These are phyloP conservation scores for Bryum argenteum DNA, from an alignment of 225 moss, liverwort and hornwort species.

Conservation along the genomic window DNA sequence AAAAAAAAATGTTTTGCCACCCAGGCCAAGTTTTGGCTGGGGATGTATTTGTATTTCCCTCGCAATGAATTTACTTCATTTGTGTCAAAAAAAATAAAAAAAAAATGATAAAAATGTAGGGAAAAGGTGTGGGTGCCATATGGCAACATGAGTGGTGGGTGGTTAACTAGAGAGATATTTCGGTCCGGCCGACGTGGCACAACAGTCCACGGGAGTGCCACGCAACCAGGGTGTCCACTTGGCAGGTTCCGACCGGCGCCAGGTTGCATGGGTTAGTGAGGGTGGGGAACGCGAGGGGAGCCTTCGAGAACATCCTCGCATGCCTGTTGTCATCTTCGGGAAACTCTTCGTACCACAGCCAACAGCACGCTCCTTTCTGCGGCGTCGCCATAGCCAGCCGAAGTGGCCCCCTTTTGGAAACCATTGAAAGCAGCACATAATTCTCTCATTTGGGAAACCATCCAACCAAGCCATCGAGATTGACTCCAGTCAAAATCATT, in stretches of 20 bases:
- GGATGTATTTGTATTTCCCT: no score
- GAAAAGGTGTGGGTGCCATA: no score
- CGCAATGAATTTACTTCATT: no score
- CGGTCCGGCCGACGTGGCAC: conserved; percentile 26
- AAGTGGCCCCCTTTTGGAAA: neutral
- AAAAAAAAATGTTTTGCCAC: no score
- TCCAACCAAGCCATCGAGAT: neutral
- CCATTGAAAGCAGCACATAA: neutral
- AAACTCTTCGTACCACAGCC: conserved; percentile 46
- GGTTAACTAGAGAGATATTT: conserved; percentile 26
- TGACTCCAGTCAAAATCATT: neutral
- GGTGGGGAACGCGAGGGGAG: neutral
- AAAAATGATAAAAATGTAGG: no score
- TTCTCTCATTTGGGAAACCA: no score
- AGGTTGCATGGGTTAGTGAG: conserved; percentile 15
- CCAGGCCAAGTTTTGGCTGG: no score
- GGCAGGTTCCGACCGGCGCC: conserved; percentile 29
- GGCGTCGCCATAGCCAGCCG: conserved; percentile 22
- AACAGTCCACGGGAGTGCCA: conserved; percentile 29
- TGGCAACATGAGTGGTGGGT: neutral
- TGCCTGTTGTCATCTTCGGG: conserved; percentile 45
- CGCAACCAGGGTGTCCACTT: conserved; percentile 29
- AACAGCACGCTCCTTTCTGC: neutral
- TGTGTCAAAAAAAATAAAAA: no score
- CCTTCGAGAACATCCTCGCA: conserved; percentile 1